A percentile compares a stretch with the other conserved stretches of the same genome.
Evolutionary conservation across 192 early-diverging fungal genomes (phyloP).

Genomic region (Linnemannia schmuckeri): DNA sequence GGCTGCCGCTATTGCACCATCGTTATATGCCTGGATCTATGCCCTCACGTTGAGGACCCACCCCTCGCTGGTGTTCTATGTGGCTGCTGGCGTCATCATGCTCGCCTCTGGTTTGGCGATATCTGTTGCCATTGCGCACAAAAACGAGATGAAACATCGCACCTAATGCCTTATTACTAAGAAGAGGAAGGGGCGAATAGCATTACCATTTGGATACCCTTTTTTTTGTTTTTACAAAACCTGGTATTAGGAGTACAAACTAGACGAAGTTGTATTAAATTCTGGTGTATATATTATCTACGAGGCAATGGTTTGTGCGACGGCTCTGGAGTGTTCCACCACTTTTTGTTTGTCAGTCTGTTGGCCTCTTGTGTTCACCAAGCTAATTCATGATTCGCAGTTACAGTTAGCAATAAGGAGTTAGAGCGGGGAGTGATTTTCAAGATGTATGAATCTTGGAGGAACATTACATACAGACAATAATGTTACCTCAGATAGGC

Average conservation of each 20-base stretch:
- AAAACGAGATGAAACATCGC: background rate
- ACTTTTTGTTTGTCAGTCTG: background rate
- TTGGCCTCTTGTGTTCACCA: constrained; percentile 9
- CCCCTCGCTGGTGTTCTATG: constrained; percentile 25
- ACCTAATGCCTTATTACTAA: background rate
- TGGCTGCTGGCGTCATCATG: background rate
- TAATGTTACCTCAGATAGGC: constrained; percentile 72
- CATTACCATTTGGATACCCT: background rate
- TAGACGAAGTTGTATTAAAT: background rate
- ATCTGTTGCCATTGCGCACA: constrained; percentile 1
- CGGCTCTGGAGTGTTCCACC: background rate
- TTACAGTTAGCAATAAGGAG: background rate
- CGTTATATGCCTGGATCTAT: constrained; percentile 25
- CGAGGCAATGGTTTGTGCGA: background rate
- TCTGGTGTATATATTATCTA: background rate
- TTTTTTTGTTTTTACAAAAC: background rate
- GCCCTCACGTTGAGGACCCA: constrained; percentile 10
- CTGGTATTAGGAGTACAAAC: no score
- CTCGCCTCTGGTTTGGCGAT: background rate
- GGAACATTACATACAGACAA: background rate
- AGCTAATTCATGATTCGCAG: background rate
- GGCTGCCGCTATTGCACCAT: constrained; percentile 20
- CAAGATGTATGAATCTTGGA: background rate
- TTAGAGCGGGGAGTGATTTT: background rate
- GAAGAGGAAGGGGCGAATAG: background rate